Evolutionary conservation across 176 grass and related monocot genomes (phyloP).

Genomic region (Carex cristatella): DNA sequence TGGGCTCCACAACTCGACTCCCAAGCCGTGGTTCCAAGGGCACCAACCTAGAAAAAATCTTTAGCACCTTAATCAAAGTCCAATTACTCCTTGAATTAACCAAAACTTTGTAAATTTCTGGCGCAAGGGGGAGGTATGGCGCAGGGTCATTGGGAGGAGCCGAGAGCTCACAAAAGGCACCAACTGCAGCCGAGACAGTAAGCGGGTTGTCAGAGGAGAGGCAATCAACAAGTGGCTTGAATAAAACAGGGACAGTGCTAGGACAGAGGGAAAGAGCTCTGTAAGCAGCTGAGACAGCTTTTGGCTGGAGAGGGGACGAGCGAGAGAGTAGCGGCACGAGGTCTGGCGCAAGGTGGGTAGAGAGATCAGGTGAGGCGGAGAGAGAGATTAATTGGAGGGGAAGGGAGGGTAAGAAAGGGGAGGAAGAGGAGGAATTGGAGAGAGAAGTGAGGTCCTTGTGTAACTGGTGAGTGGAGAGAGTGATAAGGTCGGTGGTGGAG

Average conservation of each 20-base stretch:
- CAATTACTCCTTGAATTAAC: constrained; percentile 69
- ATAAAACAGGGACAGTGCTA: constrained; percentile 46
- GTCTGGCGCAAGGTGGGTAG: constrained; percentile 56
- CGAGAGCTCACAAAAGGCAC: constrained; percentile 87
- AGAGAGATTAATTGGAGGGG: constrained; percentile 69
- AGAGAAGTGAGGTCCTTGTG: constrained; percentile 72
- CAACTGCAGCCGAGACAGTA: constrained; percentile 45
- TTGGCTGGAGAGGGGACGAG: constrained; percentile 33
- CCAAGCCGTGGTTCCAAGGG: constrained; percentile 67
- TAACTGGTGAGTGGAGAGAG: constrained; percentile 74
- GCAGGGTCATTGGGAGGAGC: constrained; percentile 46
- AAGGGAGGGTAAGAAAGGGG: constrained; percentile 42
- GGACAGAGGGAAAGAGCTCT: constrained; percentile 53
- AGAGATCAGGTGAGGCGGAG: constrained; percentile 51
- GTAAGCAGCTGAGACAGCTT: constrained; percentile 49
- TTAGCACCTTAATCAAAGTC: constrained; percentile 89
- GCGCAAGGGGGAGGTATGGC: constrained; percentile 77
- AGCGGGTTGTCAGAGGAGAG: constrained; percentile 60
- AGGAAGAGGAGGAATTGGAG: constrained; percentile 29
- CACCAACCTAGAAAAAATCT: constrained; percentile 68
- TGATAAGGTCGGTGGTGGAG: constrained; percentile 61
- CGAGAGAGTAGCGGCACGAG: constrained; percentile 58
- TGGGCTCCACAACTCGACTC: constrained; percentile 52
- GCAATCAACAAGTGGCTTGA: constrained; percentile 89
- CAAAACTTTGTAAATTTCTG: constrained; percentile 67